Evolutionary conservation across 1,139 yeast species (phyloP).

Genomic region (Spathaspora sp.): DNA sequence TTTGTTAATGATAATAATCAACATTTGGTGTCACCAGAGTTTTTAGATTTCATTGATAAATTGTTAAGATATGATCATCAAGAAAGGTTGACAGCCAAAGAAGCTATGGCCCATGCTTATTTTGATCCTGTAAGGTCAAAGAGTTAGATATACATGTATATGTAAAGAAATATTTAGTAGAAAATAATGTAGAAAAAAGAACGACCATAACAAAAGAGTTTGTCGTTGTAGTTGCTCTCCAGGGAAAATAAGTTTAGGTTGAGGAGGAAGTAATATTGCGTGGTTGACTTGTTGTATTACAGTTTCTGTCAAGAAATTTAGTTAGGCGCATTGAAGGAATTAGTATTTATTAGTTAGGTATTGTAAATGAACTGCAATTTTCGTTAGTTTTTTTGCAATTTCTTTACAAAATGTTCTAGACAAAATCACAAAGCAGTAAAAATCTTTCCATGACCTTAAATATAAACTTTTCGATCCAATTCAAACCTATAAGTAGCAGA

Average conservation of each 20-base stretch:
- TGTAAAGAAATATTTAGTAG: not conserved
- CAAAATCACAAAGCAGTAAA: not conserved
- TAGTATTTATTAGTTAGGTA: too few relatives aligned
- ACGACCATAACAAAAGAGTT: not conserved
- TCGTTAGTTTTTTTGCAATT: not conserved
- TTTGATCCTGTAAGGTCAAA: conserved; percentile 38
- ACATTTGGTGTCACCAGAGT: conserved; percentile 65
- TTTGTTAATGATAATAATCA: conserved; percentile 76
- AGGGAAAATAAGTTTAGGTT: too few relatives aligned
- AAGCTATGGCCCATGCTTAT: conserved; percentile 88
- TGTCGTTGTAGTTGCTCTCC: too few relatives aligned
- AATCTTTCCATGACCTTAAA: not conserved
- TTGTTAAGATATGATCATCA: conserved; percentile 91
- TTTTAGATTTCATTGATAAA: conserved; percentile 80
- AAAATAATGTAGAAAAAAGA: not conserved
- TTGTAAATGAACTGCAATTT: too few relatives aligned
- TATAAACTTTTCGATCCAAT: not conserved
- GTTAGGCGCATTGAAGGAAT: too few relatives aligned
- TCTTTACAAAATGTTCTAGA: not conserved
- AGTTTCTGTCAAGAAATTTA: too few relatives aligned
- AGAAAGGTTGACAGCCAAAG: conserved; percentile 89
- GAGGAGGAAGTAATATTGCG: too few relatives aligned
- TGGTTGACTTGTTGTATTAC: too few relatives aligned
- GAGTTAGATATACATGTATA: not conserved
- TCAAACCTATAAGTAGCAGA: too few relatives aligned